Conservation (phyloP, 805 yeast species). For the Yamadazyma endophytica region DNA sequence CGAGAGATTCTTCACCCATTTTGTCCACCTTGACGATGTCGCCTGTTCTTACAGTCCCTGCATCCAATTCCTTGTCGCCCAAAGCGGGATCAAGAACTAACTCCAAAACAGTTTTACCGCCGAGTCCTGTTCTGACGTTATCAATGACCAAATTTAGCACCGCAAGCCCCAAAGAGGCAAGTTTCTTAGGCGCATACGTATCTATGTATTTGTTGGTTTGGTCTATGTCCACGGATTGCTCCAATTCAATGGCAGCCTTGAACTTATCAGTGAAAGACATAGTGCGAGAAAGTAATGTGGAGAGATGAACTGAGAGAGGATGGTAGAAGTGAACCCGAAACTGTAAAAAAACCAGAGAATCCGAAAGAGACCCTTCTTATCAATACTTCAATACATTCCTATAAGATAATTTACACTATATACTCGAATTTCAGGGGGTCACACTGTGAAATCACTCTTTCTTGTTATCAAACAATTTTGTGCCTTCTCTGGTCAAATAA, state of each 20-base stretch:
- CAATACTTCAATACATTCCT: no score
- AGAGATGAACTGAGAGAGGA: no score
- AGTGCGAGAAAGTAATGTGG: no score
- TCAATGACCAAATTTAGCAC: slow-evolving; percentile 57
- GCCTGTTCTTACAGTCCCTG: slow-evolving; percentile 62
- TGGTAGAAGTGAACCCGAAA: no score
- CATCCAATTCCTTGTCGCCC: slow-evolving; percentile 26
- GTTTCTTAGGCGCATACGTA: slow-evolving; percentile 50
- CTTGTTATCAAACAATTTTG: slow-evolving; percentile 18
- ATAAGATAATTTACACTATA: no score
- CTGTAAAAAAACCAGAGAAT: no score
- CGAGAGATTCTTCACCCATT: slow-evolving; percentile 25
- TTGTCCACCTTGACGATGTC: slow-evolving; percentile 67
- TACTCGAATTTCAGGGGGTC: background rate
- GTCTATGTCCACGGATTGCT: slow-evolving; percentile 32
- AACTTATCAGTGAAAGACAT: slow-evolving; percentile 13
- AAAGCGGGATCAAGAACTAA: slow-evolving; percentile 52
- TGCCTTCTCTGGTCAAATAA: slow-evolving; percentile 28
- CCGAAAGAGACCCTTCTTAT: no score
- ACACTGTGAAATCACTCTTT: background rate
- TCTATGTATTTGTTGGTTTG: slow-evolving; percentile 29
- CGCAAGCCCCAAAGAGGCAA: slow-evolving; percentile 75
- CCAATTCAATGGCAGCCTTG: slow-evolving; percentile 31
- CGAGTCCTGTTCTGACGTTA: slow-evolving; percentile 71
- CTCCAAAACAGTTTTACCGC: slow-evolving; percentile 70